These are phyloP conservation scores for Mucor plumbeus DNA, from an alignment of 371 early-diverging fungal genomes.

Conservation along the genomic window DNA sequence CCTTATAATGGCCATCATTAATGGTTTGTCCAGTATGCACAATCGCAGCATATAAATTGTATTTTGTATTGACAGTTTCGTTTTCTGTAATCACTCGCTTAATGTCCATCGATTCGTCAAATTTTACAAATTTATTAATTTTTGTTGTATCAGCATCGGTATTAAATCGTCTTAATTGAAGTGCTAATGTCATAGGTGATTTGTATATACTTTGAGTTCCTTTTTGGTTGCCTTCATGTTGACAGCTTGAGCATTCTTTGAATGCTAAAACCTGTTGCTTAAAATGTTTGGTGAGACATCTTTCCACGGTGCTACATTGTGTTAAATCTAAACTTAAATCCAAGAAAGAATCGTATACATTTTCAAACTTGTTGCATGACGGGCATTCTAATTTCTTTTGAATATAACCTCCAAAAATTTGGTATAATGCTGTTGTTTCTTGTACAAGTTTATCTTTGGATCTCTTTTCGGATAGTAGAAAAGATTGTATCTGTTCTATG, in stretches of 20 bases:
- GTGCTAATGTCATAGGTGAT: conserved; percentile 69
- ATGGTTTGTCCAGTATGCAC: conserved; percentile 79
- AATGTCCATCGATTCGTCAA: conserved; percentile 52
- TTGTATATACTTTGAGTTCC: conserved; percentile 69
- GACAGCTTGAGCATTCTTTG: conserved; percentile 52
- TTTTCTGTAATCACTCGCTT: conserved; percentile 39
- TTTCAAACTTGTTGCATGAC: conserved; percentile 70
- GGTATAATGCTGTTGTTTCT: conserved; percentile 80
- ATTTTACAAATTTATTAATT: conserved; percentile 49
- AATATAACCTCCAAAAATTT: conserved; percentile 84
- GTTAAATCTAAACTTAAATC: conserved; percentile 77
- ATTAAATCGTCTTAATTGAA: conserved; percentile 84
- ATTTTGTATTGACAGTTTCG: conserved; percentile 42
- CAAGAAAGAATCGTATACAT: conserved; percentile 72
- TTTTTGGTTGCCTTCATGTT: conserved; percentile 58
- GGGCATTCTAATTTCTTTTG: conserved; percentile 76
- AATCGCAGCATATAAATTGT: conserved; percentile 76
- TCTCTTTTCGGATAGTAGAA: conserved; percentile 50
- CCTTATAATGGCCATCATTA: conserved; percentile 83
- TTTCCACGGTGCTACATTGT: conserved; percentile 64
- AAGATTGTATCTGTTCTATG: conserved; percentile 60
- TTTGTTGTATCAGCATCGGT: conserved; percentile 60
- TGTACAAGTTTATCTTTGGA: conserved; percentile 66
- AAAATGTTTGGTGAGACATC: conserved; percentile 33
- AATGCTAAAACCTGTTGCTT: conserved; percentile 15